phyloP scores from a whole-genome alignment of 2,329 filamentous ascomycete genomes.

The Seiridium unicorne region DNA sequence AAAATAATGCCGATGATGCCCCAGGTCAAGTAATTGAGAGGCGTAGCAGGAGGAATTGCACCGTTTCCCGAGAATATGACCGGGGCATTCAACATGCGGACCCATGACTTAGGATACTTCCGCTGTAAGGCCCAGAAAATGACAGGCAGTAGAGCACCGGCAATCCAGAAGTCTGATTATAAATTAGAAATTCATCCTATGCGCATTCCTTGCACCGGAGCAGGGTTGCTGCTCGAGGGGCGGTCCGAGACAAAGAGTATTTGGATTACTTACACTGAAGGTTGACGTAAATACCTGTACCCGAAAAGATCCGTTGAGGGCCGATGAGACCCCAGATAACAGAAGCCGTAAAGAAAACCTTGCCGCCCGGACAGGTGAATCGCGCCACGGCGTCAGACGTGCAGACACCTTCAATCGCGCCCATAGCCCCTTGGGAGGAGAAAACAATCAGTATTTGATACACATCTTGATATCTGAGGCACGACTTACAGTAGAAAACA shows the following conservation, averaged over 20 bases:
- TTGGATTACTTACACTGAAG: conserved; percentile 36
- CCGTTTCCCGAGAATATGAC: conserved; percentile 50
- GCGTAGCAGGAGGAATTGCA: conserved; percentile 53
- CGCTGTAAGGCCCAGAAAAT: conserved; percentile 47
- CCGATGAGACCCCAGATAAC: conserved; percentile 63
- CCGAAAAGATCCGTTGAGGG: conserved; percentile 48
- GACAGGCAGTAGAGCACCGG: conserved; percentile 46
- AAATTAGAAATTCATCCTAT: not conserved
- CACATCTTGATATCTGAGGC: too few species aligned
- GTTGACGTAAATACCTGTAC: conserved; percentile 42
- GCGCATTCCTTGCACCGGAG: not conserved
- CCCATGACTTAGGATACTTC: conserved; percentile 41
- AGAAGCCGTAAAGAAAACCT: conserved; percentile 58
- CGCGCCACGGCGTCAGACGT: conserved; percentile 42
- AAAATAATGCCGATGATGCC: conserved; percentile 48
- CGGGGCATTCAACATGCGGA: conserved; percentile 52
- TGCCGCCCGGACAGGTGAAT: conserved; percentile 56
- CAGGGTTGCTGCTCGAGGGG: not conserved
- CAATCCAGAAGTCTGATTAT: conserved; percentile 46
- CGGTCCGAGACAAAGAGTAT: not conserved
- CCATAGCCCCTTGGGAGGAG: conserved; percentile 25
- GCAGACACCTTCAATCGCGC: conserved; percentile 53
- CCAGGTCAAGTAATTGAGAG: conserved; percentile 51
- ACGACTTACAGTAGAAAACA: conserved; percentile 35
- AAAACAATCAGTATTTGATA: not conserved